Base-by-base conservation (phyloP, 495 filamentous ascomycete species). In the Lasiosphaeriaceae sp. region DNA sequence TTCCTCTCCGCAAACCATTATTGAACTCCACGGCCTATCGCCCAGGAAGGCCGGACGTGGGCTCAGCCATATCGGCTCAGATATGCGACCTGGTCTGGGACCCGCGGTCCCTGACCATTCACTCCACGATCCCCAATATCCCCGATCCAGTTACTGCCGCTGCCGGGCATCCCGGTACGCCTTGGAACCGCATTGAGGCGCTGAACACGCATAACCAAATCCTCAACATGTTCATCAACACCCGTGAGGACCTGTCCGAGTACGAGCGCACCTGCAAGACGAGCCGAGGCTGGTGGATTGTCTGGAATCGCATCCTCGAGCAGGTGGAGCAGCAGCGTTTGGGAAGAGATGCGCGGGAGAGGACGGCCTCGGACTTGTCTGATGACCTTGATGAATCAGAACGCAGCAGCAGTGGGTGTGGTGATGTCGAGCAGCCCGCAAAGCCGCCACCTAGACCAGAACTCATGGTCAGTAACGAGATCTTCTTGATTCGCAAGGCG, bases 181-280 rank as follows among this genome's bases (percentile, higher is more conserved):
- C 26, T 4, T 93, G 88, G 90, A 86, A 82, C n/a, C 83, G 94
- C 7, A 74, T 87, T 21, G 94, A 98, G 65, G 91, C 90, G n/a
- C 77, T 98, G 56, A 92, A 89, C 66, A 90, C 95, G 1, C 91
- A 97, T 69, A 86, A 82, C 49, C 87, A 95, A 58, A 86, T 97
- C 31, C 74, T 98, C 14, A 85, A 82, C 59, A 93, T 88, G 31
- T 84, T 90, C 62, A 71, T 74, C 21, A 79, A 83, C 26, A 90
- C 89, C 19, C 79, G 80, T 12, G 72, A 74, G 17, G 74, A 82
- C 11, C 61, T 73, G 1, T 69, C 77, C 14, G 90, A 93, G 64
- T 68, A 86, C 7, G 95, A 97, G 71, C 76, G 89, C n/a, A 97
- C 89, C 12, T 89, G 86, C 71, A 96, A 96, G 78, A 97, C 92